Evolutionary conservation across 306 rosid genomes (phyloP), one percentile per base, ranked within the genome.

Genomic region (Sindora glabra): DNA sequence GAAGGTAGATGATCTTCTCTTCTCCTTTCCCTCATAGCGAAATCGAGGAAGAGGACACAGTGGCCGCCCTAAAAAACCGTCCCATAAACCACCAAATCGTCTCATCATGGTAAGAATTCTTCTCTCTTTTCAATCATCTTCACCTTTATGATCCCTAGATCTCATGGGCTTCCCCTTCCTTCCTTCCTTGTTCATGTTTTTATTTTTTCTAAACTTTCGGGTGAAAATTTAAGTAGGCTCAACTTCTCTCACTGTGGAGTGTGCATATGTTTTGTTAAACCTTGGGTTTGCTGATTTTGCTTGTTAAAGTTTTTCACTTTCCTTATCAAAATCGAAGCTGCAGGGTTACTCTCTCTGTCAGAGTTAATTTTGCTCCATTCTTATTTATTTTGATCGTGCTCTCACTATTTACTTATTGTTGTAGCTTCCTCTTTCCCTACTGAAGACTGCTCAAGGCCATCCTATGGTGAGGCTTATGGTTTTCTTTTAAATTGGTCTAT

Each of bases 381-480:
- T 44, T 10, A 25, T 36, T 19, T 4, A 21, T n/a, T 24, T 9
- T 19, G 26, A 46, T 64, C 29, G 68, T 56, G 16, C 10, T 69
- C n/a, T 56, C n/a, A 48, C 42, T 37, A 0, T 48, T 62, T 14
- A 44, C 24, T 55, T 23, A 24, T 49, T 19, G 7, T 37, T 77
- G 77, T 81, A 90, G 97, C 81, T 90, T 62, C 97, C 97, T 14
- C 97, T 91, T 66, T 91, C 96, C 18, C 85, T 91, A 62, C 86
- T 90, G 48, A 90, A 90, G 75, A 90, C 94, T 44, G 95, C 97
- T 68, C 95, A 90, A 72, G 97, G 95, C 62, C 97, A 90, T 65
- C 97, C 97, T 7, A 90, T 90, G 95, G 97, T 82, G 44, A 68
- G 68, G 59, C 48, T 22, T 2, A 38, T 21, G 51, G 26, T 1